Percentiles rank a stretch among this genome's conserved stretches.
Conservation (phyloP, 768 basidiomycete species). For the Gelatoporia subvermispora region DNA sequence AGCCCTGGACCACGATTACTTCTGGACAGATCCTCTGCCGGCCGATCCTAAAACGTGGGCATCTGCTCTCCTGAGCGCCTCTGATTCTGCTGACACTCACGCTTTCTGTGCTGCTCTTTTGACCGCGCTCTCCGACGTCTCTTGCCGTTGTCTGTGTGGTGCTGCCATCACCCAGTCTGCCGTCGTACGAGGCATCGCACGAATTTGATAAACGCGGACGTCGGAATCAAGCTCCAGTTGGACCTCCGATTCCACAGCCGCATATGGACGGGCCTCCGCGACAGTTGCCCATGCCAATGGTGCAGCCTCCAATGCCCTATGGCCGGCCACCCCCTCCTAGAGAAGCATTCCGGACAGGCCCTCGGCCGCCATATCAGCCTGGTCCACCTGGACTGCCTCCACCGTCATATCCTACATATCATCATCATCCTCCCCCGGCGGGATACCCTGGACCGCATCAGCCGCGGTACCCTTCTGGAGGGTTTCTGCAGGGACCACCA, state of each 20-base stretch:
- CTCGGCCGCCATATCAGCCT: conserved; percentile 19
- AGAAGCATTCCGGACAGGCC: conserved; percentile 29
- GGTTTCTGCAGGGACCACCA: conserved; percentile 5
- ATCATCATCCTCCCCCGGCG: conserved; percentile 6
- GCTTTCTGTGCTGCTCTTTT: neutral
- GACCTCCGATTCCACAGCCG: conserved; percentile 15
- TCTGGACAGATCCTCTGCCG: conserved; percentile 87
- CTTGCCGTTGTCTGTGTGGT: neutral
- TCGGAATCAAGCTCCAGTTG: conserved; percentile 31
- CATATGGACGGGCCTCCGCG: conserved; percentile 12
- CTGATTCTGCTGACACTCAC: neutral
- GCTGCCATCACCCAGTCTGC: conserved; percentile 41
- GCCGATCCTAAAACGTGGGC: conserved; percentile 77
- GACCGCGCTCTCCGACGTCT: too few relatives aligned
- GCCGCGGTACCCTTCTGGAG: conserved; percentile 10
- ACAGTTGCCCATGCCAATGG: conserved; percentile 20
- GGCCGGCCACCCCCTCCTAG: conserved; percentile 34
- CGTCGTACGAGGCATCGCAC: conserved; percentile 76
- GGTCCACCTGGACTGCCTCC: conserved; percentile 10
- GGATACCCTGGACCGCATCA: too few relatives aligned
- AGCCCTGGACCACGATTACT: conserved; percentile 90
- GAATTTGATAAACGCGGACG: conserved; percentile 77
- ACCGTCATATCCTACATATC: conserved; percentile 7
- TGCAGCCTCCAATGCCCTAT: conserved; percentile 11
- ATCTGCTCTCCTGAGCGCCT: neutral